Evolutionary conservation across 306 rosid species (phyloP).

Genomic region (Hippophae gyantsensis): DNA sequence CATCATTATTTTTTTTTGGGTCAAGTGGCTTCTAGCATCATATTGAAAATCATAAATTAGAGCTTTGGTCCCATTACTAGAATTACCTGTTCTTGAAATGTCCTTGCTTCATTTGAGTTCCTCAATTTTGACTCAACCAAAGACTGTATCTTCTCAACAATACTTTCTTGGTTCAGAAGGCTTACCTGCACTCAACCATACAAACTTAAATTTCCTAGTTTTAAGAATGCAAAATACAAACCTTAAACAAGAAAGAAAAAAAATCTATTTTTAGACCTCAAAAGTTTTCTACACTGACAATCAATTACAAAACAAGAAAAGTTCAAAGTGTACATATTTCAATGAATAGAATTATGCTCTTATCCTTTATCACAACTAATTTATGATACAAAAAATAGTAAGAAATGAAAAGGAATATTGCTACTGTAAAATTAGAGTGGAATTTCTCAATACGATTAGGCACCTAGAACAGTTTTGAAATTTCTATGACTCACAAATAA

Average conservation of each 20-base stretch:
- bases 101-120: constrained; percentile 57
- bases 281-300: too few relatives aligned
- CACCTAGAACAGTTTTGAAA: too few relatives aligned
- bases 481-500: too few relatives aligned
- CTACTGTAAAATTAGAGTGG: too few relatives aligned
- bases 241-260: not conserved
- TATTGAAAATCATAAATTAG: constrained; percentile 5
- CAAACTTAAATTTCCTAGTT: constrained; percentile 1
- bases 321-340: too few relatives aligned
- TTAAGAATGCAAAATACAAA: constrained; percentile 1
- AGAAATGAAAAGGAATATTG: too few relatives aligned
- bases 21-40: constrained; percentile 5
- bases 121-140: constrained; percentile 78
- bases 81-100: constrained; percentile 74
- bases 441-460: too few relatives aligned
- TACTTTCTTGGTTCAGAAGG: constrained; percentile 77
- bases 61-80: constrained; percentile 2
- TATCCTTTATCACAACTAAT: too few relatives aligned
- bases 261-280: too few relatives aligned
- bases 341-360: too few relatives aligned
- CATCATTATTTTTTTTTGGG: not conserved
- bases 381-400: too few relatives aligned
- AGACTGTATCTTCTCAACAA: constrained; percentile 80
- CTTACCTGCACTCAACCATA: constrained; percentile 52
- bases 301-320: too few relatives aligned